A percentile compares a stretch with the other conserved stretches of the same genome.
These are phyloP conservation scores for Darksidea phi DNA, from an alignment of 495 filamentous ascomycete genomes.

Conservation along the genomic window DNA sequence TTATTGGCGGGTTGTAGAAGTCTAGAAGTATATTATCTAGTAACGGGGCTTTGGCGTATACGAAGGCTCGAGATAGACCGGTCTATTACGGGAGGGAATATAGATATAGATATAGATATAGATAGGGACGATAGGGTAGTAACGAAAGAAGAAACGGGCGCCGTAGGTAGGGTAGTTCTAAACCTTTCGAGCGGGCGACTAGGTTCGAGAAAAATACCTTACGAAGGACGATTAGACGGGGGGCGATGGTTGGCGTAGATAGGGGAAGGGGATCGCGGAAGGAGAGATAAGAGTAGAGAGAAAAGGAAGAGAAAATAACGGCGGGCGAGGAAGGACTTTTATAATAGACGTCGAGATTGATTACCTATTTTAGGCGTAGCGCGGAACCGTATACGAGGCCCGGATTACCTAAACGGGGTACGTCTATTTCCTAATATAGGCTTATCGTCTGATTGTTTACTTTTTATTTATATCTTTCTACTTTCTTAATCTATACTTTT, in stretches of 20 bases:
- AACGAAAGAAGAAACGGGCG: too few species aligned
- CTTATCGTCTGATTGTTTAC: conserved; percentile 20
- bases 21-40: too few species aligned
- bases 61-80: too few species aligned
- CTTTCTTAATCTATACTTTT: too few species aligned
- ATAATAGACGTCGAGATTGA: conserved; percentile 22
- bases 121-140: conserved; percentile 13
- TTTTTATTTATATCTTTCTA: neutral
- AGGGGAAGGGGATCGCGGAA: conserved; percentile 1
- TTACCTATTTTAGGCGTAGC: conserved; percentile 27
- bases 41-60: too few species aligned
- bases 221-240: conserved; percentile 13
- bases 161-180: conserved; percentile 9
- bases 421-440: conserved; percentile 28
- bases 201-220: conserved; percentile 18
- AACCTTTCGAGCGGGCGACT: conserved; percentile 3
- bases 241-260: too few species aligned
- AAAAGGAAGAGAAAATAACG: conserved; percentile 21
- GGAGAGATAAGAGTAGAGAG: conserved; percentile 18
- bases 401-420: conserved; percentile 21
- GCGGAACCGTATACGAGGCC: conserved; percentile 23
- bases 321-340: conserved; percentile 13
- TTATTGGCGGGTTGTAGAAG: too few species aligned
- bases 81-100: too few species aligned
- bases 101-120: conserved; percentile 18